These are phyloP conservation scores for Tubosaeta sp. DNA, from an alignment of 768 basidiomycete genomes.

Conservation along the genomic window DNA sequence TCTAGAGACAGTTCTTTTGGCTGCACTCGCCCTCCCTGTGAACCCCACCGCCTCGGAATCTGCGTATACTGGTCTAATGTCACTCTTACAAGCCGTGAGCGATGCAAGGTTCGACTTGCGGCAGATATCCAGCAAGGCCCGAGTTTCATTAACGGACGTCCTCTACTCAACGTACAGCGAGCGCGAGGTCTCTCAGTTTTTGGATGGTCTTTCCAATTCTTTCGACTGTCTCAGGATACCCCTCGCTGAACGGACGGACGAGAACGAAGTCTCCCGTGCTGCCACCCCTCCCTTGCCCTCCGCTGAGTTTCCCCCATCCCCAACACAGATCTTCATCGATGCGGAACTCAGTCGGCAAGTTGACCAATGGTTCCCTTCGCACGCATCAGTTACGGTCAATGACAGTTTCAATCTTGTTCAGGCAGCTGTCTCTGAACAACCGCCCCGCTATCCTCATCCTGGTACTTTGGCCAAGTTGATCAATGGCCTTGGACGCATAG, in stretches of 20 bases:
- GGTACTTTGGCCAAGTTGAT: slow-evolving; percentile 59
- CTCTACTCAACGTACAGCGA: slow-evolving; percentile 19
- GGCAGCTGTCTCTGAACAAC: slow-evolving; percentile 33
- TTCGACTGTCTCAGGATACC: slow-evolving; percentile 20
- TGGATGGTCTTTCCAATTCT: slow-evolving; percentile 14
- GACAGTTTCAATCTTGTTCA: slow-evolving; percentile 50
- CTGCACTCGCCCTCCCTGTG: slow-evolving; percentile 31
- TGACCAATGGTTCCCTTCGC: slow-evolving; percentile 32
- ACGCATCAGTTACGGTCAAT: slow-evolving; percentile 25
- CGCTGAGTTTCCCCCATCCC: slow-evolving; percentile 11
- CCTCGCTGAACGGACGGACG: slow-evolving; percentile 14
- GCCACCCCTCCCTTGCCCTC: slow-evolving; percentile 11
- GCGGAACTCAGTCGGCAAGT: slow-evolving; percentile 25
- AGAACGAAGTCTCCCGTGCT: slow-evolving; percentile 1
- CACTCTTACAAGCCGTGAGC: slow-evolving; percentile 41
- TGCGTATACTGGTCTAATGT: slow-evolving; percentile 38
- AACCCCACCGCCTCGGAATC: slow-evolving; percentile 18
- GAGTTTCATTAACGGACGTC: slow-evolving; percentile 18
- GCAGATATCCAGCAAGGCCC: slow-evolving; percentile 17
- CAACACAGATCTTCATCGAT: slow-evolving; percentile 20
- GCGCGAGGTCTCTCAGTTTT: slow-evolving; percentile 22
- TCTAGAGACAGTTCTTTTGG: slow-evolving; percentile 42
- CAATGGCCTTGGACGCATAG: slow-evolving; percentile 59
- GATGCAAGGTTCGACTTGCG: slow-evolving; percentile 29
- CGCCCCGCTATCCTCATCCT: slow-evolving; percentile 48